Evolutionary conservation across 805 yeast species (phyloP), one percentile per base, ranked within the genome.

Genomic region (Tetrapisispora namnaoensis): DNA sequence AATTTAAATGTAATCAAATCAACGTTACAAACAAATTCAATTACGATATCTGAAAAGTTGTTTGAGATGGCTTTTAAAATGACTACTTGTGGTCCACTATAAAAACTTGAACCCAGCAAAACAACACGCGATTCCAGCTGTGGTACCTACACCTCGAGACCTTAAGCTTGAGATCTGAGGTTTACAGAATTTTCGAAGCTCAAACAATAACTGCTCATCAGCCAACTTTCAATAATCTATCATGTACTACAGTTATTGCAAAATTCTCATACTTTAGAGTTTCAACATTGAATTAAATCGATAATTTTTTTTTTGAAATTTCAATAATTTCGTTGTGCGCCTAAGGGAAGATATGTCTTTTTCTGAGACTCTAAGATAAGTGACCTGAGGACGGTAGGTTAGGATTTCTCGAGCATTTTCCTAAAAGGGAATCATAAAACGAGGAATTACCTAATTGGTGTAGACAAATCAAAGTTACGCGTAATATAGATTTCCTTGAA

Each of bases 371-470:
- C 14, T 8, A 14, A 13, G n/a, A 32, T 4, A 14, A 32, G 4
- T 14, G 13, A 14, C n/a, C 35, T 32, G 35, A 32, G 35, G n/a
- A 14, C 35, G 6, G 13, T 10, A 13, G n/a, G 28, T 24, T 24
- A 14, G 11, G n/a, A 32, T 32, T 14, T 32, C 6, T 42, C 28
- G 4, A 20, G 32, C 17, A 30, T 18, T 42, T 42, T 30, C 44
- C 44, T 32, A 42, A 42, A 42, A 30, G 36, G 11, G 44, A 18
- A 42, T 28, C 27, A 42, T n/a, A 42, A 42, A 42, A 30, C 37
- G 4, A 30, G 1, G 6, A 13, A 42, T 18, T 42, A 10, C 44
- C 37, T 11, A 18, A 18, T 30, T 20, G 13, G 44, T 35, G 30
- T n/a, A 42, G 11, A 24, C 10, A 42, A 18, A 28, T 28, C 17